Percentiles rank a stretch among this genome's conserved stretches.
Conservation (phyloP, 1,139 yeast species). For the Protomyces macrosporus region DNA sequence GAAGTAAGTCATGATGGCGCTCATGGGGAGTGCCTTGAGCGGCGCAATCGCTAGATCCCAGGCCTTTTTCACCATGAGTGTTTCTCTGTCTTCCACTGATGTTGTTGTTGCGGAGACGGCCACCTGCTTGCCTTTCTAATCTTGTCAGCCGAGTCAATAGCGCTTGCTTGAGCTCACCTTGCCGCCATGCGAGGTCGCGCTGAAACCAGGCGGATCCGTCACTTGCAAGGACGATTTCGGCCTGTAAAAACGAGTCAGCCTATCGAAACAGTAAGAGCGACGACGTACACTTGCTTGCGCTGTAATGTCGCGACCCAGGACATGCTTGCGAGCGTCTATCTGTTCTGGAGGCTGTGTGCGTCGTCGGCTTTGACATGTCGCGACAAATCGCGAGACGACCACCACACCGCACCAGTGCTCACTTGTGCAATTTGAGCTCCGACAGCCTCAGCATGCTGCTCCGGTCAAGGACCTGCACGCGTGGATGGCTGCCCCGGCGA, state of each 20-base stretch:
- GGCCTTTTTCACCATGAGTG: conserved; percentile 47
- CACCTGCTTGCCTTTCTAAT: neutral
- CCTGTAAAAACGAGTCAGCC: neutral
- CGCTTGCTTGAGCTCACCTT: neutral
- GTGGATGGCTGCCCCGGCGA: neutral
- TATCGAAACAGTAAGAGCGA: neutral
- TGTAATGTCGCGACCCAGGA: neutral
- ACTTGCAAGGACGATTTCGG: conserved; percentile 2
- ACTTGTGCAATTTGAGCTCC: too few relatives aligned
- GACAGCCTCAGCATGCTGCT: neutral
- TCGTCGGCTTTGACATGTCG: neutral
- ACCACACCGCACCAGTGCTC: too few relatives aligned
- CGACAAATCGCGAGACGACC: neutral
- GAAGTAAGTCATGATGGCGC: conserved; percentile 84
- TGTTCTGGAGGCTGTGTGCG: neutral
- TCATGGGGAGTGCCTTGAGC: conserved; percentile 82
- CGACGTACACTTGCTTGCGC: neutral
- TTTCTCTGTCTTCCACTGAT: conserved; percentile 29
- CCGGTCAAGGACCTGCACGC: neutral
- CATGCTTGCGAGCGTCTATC: neutral
- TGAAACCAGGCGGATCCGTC: conserved; percentile 21
- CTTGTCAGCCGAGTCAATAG: neutral
- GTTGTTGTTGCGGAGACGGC: neutral
- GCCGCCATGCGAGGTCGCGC: neutral
- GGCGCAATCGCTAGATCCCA: conserved; percentile 87